Conservation (phyloP, 2,329 filamentous ascomycete genomes). For the Arthrinium puccinioides region DNA sequence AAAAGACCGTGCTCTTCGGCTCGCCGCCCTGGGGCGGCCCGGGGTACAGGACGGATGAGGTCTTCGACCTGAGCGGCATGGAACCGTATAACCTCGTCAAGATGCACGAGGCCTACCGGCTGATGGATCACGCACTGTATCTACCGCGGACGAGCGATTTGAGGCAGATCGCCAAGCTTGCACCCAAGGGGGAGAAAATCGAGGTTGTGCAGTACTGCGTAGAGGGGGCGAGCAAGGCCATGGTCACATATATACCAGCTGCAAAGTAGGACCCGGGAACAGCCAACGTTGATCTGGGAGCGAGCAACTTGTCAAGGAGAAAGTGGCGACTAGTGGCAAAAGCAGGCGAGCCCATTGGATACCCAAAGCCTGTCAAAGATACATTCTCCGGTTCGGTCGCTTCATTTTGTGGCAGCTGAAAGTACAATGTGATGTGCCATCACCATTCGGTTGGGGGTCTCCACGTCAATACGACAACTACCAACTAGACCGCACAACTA, state of each 20-base stretch:
- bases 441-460: no score
- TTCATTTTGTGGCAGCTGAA: no score
- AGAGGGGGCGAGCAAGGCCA: slow-evolving; percentile 77
- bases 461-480: no score
- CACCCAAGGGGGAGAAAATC: slow-evolving; percentile 42
- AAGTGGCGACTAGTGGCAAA: no score
- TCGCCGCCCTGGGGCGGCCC: slow-evolving; percentile 56
- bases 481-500: no score
- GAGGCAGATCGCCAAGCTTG: slow-evolving; percentile 62
- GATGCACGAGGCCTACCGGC: slow-evolving; percentile 55
- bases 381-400: no score
- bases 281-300: no score
- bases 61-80: slow-evolving; percentile 84
- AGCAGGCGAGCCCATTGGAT: no score
- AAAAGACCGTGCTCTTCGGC: slow-evolving; percentile 43
- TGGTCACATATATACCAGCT: slow-evolving; percentile 56
- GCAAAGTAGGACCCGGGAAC: no score
- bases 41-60: slow-evolving; percentile 47
- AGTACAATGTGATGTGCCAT: no score
- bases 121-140: slow-evolving; percentile 63
- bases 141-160: slow-evolving; percentile 81
- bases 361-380: no score
- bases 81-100: slow-evolving; percentile 69
- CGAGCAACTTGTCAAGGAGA: no score
- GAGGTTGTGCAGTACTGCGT: slow-evolving; percentile 88